Conservation (phyloP, 139 green algal genomes). For the Closterium sp. region DNA sequence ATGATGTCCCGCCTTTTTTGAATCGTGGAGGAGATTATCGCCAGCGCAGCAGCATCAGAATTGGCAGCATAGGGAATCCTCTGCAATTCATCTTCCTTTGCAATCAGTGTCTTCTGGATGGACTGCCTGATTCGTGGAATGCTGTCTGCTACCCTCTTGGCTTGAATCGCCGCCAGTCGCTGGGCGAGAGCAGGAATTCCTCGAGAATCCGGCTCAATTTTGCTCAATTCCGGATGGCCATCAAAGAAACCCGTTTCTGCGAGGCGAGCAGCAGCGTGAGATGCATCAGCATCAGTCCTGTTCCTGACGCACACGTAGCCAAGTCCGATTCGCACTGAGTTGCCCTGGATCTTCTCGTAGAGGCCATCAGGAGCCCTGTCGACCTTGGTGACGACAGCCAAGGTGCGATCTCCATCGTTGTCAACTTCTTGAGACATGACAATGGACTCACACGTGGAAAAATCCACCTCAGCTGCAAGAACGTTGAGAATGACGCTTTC, state of each 20-base stretch:
- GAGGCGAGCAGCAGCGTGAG: not conserved
- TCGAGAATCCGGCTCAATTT: not conserved
- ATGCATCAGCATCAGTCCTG: not conserved
- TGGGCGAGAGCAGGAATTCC: conserved; percentile 10
- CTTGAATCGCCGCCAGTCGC: conserved; percentile 13
- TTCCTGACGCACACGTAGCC: conserved; percentile 24
- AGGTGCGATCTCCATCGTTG: conserved; percentile 13
- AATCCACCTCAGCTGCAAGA: conserved; percentile 30
- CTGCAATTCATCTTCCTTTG: conserved; percentile 9
- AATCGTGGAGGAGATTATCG: conserved; percentile 7
- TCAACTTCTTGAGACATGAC: conserved; percentile 41
- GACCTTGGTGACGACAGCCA: conserved; percentile 39
- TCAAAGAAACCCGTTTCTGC: conserved; percentile 25
- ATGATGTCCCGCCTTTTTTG: conserved; percentile 11
- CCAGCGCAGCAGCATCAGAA: conserved; percentile 16
- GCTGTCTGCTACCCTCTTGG: not conserved
- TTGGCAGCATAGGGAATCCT: not conserved
- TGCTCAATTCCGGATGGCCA: not conserved
- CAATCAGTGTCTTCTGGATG: conserved; percentile 1
- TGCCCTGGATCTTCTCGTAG: conserved; percentile 17
- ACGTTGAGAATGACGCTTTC: conserved; percentile 45
- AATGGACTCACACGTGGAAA: conserved; percentile 45
- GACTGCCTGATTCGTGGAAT: conserved; percentile 17
- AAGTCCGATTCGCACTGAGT: conserved; percentile 1
- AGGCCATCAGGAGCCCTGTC: conserved; percentile 25